Evolutionary conservation across 2,329 filamentous ascomycete genomes (phyloP), one percentile per base, ranked within the genome.

Genomic region (Claviceps maximensis): DNA sequence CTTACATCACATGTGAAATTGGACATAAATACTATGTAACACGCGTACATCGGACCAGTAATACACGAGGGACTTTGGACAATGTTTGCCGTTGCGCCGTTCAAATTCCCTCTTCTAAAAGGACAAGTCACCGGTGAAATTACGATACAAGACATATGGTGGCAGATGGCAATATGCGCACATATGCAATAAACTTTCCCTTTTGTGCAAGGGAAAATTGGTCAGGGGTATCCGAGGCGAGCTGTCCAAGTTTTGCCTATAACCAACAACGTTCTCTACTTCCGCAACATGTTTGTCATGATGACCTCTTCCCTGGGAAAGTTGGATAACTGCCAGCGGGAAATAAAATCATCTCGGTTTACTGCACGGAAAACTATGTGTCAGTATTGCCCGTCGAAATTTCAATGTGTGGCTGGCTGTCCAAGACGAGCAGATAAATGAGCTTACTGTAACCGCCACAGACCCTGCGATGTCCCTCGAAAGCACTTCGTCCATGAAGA

Each of bases 371-470:
- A 25, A 15, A 21, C 10, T 21, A 27, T 9, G 23, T 19, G 46
- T 47, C 17, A 41, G 25, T 42, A 54, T 36, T 27, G n/a, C 41
- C 19, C 1, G n/a, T 8, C 8, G 13, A 9, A 50, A 56, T 21
- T 8, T 13, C 31, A 48, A 10, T 6, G 12, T 21, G n/a, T 23
- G 12, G 3, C 15, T 23, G 12, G 3, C 15, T 19, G 25, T 31
- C 38, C 17, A 12, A 42, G 36, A 42, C 0, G 1, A 44, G 15
- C 17, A 15, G 17, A 19, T 19, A 40, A 19, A 31, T 19, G 8
- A 10, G 80, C 85, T 76, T 72, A 89, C 88, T 84, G 62, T 97
- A 97, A 10, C 80, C 91, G 55, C 93, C 93, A 67, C 90, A 96
- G 63, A 98, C 87, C 59, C 90, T 82, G 59, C 93, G 76, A 63